These are phyloP conservation scores for Pleurotus djamor DNA, from an alignment of 768 basidiomycete species.

Conservation along the genomic window DNA sequence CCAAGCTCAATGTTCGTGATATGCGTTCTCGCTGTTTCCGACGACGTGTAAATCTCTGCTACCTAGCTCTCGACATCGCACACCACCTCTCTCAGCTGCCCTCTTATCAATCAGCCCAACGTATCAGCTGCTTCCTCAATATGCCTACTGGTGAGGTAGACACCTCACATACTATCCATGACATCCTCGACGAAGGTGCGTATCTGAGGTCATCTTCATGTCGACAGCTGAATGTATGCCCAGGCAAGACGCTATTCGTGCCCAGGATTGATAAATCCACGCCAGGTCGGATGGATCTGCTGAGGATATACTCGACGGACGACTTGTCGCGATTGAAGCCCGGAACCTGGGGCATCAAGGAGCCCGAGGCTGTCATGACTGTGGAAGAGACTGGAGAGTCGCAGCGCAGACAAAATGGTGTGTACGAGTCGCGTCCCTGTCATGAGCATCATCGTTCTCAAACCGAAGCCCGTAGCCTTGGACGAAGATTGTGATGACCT, in stretches of 20 bases:
- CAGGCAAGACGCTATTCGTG: slow-evolving; percentile 69
- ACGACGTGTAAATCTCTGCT: background rate
- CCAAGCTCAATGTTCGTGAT: background rate
- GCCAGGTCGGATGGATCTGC: slow-evolving; percentile 59
- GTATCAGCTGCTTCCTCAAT: slow-evolving; percentile 75
- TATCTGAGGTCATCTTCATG: background rate
- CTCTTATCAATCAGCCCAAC: slow-evolving; percentile 44
- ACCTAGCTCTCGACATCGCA: slow-evolving; percentile 47
- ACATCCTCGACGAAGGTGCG: slow-evolving; percentile 57
- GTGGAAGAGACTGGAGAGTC: slow-evolving; percentile 28
- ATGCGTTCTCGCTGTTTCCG: background rate
- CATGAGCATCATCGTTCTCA: background rate
- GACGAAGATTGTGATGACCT: slow-evolving; percentile 37
- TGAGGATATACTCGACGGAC: slow-evolving; percentile 54
- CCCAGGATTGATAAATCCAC: slow-evolving; percentile 53
- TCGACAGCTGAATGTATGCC: background rate
- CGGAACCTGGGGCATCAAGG: slow-evolving; percentile 76
- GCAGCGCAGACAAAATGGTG: slow-evolving; percentile 41
- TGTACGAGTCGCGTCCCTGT: slow-evolving; percentile 7
- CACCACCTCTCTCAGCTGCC: slow-evolving; percentile 46
- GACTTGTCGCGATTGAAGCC: slow-evolving; percentile 57
- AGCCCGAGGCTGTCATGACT: slow-evolving; percentile 43
- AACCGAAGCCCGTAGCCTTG: slow-evolving; percentile 27
- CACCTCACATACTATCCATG: slow-evolving; percentile 48
- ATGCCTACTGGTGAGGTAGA: slow-evolving; percentile 75